Base-by-base conservation (phyloP, 2,329 filamentous ascomycete genomes). In the Talaromyces piceae region DNA sequence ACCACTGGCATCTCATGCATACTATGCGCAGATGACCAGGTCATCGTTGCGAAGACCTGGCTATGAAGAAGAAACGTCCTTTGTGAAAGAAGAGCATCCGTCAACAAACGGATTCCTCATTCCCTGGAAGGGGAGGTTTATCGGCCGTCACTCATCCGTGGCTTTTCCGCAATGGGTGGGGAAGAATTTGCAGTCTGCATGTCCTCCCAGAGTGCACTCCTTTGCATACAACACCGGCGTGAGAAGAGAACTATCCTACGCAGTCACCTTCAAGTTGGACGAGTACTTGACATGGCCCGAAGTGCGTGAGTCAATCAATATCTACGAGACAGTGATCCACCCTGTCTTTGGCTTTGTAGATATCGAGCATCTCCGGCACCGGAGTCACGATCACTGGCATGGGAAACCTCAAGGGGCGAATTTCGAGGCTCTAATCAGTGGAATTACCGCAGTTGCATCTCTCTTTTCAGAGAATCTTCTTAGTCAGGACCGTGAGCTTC, bases 221-320 rank as follows among this genome's bases (percentile, higher is more conserved):
- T 71, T 67, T 54, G 68, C 59, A 12, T 70, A 66, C 54, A 67
- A 70, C 50, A 48, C 60, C 8, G 65, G 66, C 1, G 57, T 61
- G 18, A 57, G 68, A 22, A 52, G 54, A 16, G 67, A 70, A 39
- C 54, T 58, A n/a, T 55, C 57, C 5, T 56, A 53, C 45, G 39
- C 47, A 0, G 61, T 57, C 11, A 57, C 57, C 25, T 56, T 53
- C 16, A 53, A 56, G 28, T 46, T 69, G 22, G 54, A 55, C 5
- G 47, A 53, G 5, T 50, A 58, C 18, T 57, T 67, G 27, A 59
- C 61, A 5, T 59, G 59, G 52, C 57, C 59, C 4, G 58, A 62
- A 16, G 56, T 59, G 20, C 59, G 55, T 23, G 49, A 50, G n/a
- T 58, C 59, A n/a, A 57, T 65, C 5, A 61, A 65, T 39, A 46